Evolutionary conservation across 225 moss, liverwort and hornwort species (phyloP).

Genomic region (Polytrichum formosum): DNA sequence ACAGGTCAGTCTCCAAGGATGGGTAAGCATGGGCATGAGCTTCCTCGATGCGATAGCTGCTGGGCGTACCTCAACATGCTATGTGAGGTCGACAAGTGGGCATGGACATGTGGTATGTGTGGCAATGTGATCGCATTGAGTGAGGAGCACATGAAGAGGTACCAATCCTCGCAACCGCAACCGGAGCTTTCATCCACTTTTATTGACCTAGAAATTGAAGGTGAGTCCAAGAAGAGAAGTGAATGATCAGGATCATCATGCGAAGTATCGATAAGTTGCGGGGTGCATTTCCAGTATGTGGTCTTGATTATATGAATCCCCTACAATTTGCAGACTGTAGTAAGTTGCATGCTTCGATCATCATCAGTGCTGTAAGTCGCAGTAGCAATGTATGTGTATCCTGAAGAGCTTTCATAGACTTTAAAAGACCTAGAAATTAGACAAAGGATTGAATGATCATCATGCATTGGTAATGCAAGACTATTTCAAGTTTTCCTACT

Average conservation of each 20-base stretch:
- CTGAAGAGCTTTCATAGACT: slow-evolving; percentile 38
- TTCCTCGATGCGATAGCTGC: slow-evolving; percentile 94
- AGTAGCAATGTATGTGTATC: too few relatives aligned
- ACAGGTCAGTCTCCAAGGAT: slow-evolving; percentile 53
- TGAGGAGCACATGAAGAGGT: slow-evolving; percentile 53
- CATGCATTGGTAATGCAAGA: too few relatives aligned
- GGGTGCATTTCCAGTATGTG: too few relatives aligned
- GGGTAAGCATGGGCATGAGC: slow-evolving; percentile 62
- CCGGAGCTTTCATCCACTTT: slow-evolving; percentile 70
- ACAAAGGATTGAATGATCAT: background rate
- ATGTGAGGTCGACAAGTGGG: slow-evolving; percentile 85
- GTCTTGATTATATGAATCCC: too few relatives aligned
- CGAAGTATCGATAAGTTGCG: too few relatives aligned
- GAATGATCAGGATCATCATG: too few relatives aligned
- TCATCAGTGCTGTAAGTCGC: too few relatives aligned
- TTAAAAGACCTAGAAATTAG: slow-evolving; percentile 83
- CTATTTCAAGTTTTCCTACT: too few relatives aligned
- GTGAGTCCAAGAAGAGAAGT: slow-evolving; percentile 27
- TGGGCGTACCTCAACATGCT: slow-evolving; percentile 88
- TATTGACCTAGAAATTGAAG: slow-evolving; percentile 80
- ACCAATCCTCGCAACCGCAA: slow-evolving; percentile 43
- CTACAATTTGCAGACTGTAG: too few relatives aligned
- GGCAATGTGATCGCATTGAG: slow-evolving; percentile 75
- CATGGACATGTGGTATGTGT: slow-evolving; percentile 88
- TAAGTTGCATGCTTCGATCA: too few relatives aligned